These are phyloP conservation scores for Euphorbia peplus DNA, from an alignment of 345 rosid species.

Conservation along the genomic window DNA sequence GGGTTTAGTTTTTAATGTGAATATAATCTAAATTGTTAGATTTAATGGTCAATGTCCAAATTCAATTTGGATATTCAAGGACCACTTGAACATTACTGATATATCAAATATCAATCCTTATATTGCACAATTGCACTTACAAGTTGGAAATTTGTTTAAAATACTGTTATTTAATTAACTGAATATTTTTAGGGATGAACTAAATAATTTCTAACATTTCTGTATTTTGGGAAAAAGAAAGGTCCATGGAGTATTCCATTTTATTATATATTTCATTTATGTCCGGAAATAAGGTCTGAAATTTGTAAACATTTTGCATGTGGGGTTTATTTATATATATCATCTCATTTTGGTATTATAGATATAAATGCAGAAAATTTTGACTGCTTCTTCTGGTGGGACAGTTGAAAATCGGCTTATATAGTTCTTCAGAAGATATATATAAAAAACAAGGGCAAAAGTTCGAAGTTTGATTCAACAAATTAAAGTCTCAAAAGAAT, in stretches of 20 bases:
- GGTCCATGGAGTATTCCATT: too few relatives aligned
- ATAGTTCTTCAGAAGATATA: not conserved
- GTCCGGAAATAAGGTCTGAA: not conserved
- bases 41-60: too few relatives aligned
- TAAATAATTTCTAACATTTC: not conserved
- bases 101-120: too few relatives aligned
- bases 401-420: conserved; percentile 6
- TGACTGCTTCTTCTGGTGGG: conserved; percentile 17
- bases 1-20: too few relatives aligned
- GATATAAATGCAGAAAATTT: conserved; percentile 16
- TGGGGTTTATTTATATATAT: not conserved
- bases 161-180: too few relatives aligned
- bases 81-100: too few relatives aligned
- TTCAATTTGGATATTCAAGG: too few relatives aligned
- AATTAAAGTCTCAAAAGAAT: conserved; percentile 4
- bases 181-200: not conserved
- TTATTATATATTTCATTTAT: too few relatives aligned
- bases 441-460: not conserved
- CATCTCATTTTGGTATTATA: not conserved
- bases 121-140: too few relatives aligned
- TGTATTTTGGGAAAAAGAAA: not conserved
- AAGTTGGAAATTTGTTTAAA: too few relatives aligned
- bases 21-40: too few relatives aligned
- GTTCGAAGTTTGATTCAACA: not conserved
- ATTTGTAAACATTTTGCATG: not conserved